These are phyloP conservation scores for Globisporangium abappressorium DNA, from an alignment of 352 stramenopile genomes.

Conservation along the genomic window DNA sequence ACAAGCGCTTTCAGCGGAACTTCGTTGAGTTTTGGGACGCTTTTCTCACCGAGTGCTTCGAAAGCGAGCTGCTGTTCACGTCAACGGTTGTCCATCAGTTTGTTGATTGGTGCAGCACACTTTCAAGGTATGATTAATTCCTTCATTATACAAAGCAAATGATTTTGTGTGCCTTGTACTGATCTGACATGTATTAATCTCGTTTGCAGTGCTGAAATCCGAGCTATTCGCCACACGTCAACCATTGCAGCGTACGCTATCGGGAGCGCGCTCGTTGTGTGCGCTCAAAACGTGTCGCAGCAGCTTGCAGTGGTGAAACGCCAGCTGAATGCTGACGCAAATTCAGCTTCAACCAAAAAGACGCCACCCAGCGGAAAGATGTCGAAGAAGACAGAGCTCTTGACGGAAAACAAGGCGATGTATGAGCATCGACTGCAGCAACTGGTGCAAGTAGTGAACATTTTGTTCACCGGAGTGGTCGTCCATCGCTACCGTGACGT, in stretches of 20 bases:
- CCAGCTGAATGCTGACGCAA: constrained; percentile 61
- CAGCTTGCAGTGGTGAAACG: constrained; percentile 67
- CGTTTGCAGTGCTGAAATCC: constrained; percentile 64
- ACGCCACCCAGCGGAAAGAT: constrained; percentile 13
- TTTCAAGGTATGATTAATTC: constrained; percentile 50
- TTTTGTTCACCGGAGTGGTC: constrained; percentile 74
- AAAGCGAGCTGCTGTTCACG: constrained; percentile 81
- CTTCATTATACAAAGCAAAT: not conserved
- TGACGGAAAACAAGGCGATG: constrained; percentile 67
- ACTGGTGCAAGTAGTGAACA: constrained; percentile 55
- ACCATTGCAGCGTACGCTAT: constrained; percentile 71
- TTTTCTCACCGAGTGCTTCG: constrained; percentile 74
- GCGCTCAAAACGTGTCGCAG: constrained; percentile 45
- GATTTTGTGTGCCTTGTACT: not conserved
- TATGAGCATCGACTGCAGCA: constrained; percentile 62
- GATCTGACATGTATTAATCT: constrained; percentile 8
- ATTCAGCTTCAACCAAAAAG: constrained; percentile 21
- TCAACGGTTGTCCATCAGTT: constrained; percentile 58
- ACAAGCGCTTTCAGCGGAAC: constrained; percentile 60
- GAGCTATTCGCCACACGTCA: constrained; percentile 74
- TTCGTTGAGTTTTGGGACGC: constrained; percentile 78
- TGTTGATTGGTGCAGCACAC: constrained; percentile 78
- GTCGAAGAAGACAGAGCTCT: constrained; percentile 51
- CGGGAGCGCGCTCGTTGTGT: constrained; percentile 60
- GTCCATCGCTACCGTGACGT: constrained; percentile 90